Percentiles rank a stretch among this genome's conserved stretches.
Conservation (phyloP, 2,329 filamentous ascomycete species). For the Fusarium coicis region DNA sequence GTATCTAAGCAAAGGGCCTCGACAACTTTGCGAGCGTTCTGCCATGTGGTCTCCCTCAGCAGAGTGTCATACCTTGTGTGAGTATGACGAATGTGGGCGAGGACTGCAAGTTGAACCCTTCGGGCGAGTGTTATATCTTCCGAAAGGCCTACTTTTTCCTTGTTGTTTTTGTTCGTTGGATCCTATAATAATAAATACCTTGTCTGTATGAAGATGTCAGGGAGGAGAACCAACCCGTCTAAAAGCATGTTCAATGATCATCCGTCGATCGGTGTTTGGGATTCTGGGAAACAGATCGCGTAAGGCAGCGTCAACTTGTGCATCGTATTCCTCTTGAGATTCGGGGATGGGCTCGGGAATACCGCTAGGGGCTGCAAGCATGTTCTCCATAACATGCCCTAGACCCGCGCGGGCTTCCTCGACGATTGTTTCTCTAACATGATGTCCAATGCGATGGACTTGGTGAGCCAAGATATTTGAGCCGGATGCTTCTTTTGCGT, state of each 20-base stretch:
- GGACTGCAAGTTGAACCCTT: constrained; percentile 71
- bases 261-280: constrained; percentile 70
- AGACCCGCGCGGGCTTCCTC: constrained; percentile 60
- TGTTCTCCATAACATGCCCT: constrained; percentile 42
- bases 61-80: constrained; percentile 73
- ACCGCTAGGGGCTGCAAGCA: constrained; percentile 39
- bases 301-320: constrained; percentile 70
- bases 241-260: constrained; percentile 72
- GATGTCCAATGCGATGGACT: constrained; percentile 69
- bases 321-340: constrained; percentile 68
- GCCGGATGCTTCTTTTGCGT: constrained; percentile 45
- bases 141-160: constrained; percentile 68
- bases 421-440: constrained; percentile 68
- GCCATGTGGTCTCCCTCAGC: constrained; percentile 67
- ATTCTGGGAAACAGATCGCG: constrained; percentile 73
- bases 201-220: background rate
- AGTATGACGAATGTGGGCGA: constrained; percentile 74
- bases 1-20: constrained; percentile 70
- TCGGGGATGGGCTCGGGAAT: constrained; percentile 69
- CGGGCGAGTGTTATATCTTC: constrained; percentile 66
- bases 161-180: constrained; percentile 61
- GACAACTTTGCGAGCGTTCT: constrained; percentile 69
- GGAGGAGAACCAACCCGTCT: constrained; percentile 61
- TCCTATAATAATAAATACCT: constrained; percentile 53
- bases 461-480: constrained; percentile 59